Conservation (phyloP, 352 stramenopile genomes). For the Globisporangium spiculum region DNA sequence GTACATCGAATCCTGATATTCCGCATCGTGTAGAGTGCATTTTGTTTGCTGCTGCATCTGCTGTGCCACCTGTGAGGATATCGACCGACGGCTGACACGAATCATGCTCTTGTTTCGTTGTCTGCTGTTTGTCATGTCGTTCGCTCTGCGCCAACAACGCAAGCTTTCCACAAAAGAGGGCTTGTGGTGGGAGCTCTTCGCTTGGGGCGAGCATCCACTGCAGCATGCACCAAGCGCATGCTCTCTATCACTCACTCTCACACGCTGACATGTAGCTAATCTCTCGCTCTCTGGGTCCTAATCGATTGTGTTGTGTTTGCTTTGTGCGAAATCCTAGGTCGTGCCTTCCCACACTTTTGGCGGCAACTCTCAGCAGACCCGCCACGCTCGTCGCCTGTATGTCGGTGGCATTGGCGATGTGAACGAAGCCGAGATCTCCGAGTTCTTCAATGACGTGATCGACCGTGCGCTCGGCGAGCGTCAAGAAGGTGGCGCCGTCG, state of each 20-base stretch:
- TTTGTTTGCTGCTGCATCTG: constrained; percentile 1
- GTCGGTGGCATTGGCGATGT: constrained; percentile 91
- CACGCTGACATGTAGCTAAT: not conserved
- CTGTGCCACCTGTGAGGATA: constrained; percentile 9
- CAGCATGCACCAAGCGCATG: constrained; percentile 3
- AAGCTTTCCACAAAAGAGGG: not conserved
- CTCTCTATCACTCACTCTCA: not conserved
- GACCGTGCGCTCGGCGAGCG: constrained; percentile 75
- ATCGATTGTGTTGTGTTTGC: constrained; percentile 24
- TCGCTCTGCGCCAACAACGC: constrained; percentile 13
- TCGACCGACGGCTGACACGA: constrained; percentile 32
- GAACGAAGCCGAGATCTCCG: constrained; percentile 80
- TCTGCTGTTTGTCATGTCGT: constrained; percentile 31
- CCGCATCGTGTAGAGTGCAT: not conserved
- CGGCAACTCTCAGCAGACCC: constrained; percentile 89
- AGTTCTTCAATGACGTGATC: constrained; percentile 93
- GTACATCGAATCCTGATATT: not conserved
- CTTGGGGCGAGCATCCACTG: not conserved
- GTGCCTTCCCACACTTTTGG: constrained; percentile 7
- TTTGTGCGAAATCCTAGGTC: not conserved
- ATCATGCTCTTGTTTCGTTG: constrained; percentile 39
- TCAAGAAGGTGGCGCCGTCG: constrained; percentile 71
- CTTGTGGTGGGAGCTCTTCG: not conserved
- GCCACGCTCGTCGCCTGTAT: constrained; percentile 96
- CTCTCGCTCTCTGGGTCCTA: constrained; percentile 17